These are phyloP conservation scores for Anethum foeniculum DNA, from an alignment of 140 eudicot species.

Conservation along the genomic window DNA sequence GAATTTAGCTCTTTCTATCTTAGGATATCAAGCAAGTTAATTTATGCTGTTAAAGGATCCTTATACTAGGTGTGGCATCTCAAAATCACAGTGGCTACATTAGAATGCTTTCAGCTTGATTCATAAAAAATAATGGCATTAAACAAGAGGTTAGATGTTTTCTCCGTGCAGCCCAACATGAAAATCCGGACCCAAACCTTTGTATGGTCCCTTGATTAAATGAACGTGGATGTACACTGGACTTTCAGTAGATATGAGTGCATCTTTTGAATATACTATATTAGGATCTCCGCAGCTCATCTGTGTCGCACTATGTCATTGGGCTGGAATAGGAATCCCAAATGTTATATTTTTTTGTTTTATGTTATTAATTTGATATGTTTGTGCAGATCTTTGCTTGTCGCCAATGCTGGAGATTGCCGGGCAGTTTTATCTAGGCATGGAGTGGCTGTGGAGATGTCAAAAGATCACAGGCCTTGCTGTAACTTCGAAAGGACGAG, in stretches of 20 bases:
- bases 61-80: not conserved
- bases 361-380: not conserved
- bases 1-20: not conserved
- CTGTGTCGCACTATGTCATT: not conserved
- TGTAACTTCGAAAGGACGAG: conserved; percentile 51
- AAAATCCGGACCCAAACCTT: not conserved
- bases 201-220: not conserved
- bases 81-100: not conserved
- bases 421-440: conserved; percentile 72
- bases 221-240: too few relatives aligned
- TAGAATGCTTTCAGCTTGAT: not conserved
- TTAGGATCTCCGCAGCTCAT: not conserved
- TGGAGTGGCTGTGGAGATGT: conserved; percentile 83
- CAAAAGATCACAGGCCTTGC: conserved; percentile 78
- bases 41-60: not conserved
- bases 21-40: not conserved
- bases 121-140: not conserved
- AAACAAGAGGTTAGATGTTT: too few relatives aligned
- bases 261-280: not conserved
- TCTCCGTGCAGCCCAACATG: not conserved
- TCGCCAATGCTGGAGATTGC: conserved; percentile 93
- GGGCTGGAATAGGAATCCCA: not conserved
- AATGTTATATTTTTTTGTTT: not conserved
- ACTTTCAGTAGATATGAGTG: not conserved
- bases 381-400: conserved; percentile 68